phyloP scores from a whole-genome alignment of 495 filamentous ascomycete species.

The Hypoxylon intermedium region DNA sequence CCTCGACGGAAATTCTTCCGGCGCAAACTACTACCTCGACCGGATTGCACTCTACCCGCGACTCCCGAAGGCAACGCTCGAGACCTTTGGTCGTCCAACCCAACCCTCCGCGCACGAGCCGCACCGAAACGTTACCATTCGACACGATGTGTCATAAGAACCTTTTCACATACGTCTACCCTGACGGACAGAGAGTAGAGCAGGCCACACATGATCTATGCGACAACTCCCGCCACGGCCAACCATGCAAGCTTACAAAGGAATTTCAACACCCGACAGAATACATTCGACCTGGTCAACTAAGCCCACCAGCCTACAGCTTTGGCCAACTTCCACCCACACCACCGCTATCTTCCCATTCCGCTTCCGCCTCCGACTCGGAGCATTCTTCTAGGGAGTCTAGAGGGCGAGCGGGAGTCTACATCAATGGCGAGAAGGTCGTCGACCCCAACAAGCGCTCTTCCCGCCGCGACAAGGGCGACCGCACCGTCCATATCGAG shows the following conservation, averaged over 20 bases:
- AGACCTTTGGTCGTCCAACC: constrained; percentile 32
- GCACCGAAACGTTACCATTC: constrained; percentile 34
- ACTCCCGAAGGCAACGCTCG: constrained; percentile 24
- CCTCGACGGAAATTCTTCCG: constrained; percentile 25
- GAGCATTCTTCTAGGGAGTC: constrained; percentile 40
- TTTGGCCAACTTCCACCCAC: constrained; percentile 44
- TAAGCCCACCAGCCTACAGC: constrained; percentile 36
- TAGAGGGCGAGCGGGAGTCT: constrained; percentile 41
- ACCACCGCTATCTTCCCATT: constrained; percentile 50
- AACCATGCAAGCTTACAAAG: constrained; percentile 32
- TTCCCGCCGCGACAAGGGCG: constrained; percentile 38
- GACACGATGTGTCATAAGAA: constrained; percentile 55
- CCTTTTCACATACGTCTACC: constrained; percentile 40
- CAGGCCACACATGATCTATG: constrained; percentile 28
- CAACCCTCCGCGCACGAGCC: constrained; percentile 36
- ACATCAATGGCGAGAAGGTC: constrained; percentile 44
- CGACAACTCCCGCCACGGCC: constrained; percentile 26
- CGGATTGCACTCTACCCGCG: constrained; percentile 22
- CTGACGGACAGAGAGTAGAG: constrained; percentile 37
- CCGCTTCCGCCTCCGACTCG: constrained; percentile 48
- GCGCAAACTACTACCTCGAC: constrained; percentile 11
- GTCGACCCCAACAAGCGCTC: constrained; percentile 39
- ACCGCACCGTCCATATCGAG: constrained; percentile 38
- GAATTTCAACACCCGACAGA: constrained; percentile 28
- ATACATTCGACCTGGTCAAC: constrained; percentile 22